Conservation (phyloP, 129 eudicot species). For the Centaurea solstitialis region DNA sequence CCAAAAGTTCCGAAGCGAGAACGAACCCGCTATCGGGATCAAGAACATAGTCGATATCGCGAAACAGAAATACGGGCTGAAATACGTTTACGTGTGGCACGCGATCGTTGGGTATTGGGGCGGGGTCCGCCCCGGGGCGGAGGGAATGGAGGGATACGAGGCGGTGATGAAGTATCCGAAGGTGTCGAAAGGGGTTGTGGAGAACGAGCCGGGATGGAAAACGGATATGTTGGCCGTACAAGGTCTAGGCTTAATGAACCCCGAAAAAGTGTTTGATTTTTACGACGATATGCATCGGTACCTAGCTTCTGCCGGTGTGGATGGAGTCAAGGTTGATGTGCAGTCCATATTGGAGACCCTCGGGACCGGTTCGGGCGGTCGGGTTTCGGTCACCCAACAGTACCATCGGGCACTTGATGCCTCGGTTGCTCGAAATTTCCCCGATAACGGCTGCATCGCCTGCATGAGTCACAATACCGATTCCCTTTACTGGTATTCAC, state of each 20-base stretch:
- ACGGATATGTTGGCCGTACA: constrained; percentile 57
- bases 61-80: constrained; percentile 58
- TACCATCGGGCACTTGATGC: constrained; percentile 86
- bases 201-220: constrained; percentile 80
- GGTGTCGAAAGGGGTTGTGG: constrained; percentile 58
- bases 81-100: constrained; percentile 85
- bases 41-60: constrained; percentile 64
- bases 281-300: constrained; percentile 63
- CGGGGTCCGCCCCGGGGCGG: constrained; percentile 71
- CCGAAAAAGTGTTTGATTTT: constrained; percentile 63
- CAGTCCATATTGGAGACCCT: constrained; percentile 77
- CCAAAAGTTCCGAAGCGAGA: constrained; percentile 61
- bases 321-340: constrained; percentile 86
- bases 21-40: constrained; percentile 62
- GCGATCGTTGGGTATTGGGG: constrained; percentile 90
- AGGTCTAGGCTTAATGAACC: constrained; percentile 74
- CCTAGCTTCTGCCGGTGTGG: constrained; percentile 72
- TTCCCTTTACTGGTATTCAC: constrained; percentile 67
- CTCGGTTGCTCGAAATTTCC: constrained; percentile 62
- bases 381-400: constrained; percentile 72
- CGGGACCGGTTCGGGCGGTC: constrained; percentile 74
- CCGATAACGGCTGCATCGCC: constrained; percentile 78
- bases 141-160: constrained; percentile 72
- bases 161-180: constrained; percentile 60
- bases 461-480: constrained; percentile 87